Evolutionary conservation across 495 filamentous ascomycete genomes (phyloP), one percentile per base, ranked within the genome.

Genomic region (Neurospora intermedia): DNA sequence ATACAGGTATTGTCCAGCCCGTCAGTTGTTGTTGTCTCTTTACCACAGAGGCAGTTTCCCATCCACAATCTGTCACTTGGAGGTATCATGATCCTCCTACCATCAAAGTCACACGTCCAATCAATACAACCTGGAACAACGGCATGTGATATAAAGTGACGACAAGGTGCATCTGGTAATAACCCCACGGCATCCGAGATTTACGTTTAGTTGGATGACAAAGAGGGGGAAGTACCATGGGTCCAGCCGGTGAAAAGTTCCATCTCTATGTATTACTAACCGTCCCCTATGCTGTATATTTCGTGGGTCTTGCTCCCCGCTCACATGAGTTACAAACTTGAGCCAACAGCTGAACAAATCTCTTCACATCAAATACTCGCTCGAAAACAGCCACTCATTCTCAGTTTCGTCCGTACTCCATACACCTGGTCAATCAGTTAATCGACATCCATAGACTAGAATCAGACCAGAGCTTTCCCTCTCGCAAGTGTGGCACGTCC

Each of bases 91-190:
- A 54, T 54, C 20, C 46, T 20, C 11, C 48, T 31, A 62, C 54
- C 27, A 70, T 31, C 40, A 42, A 71, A 72, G 72, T 77, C 74
- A 76, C 74, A 74, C 62, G 70, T 70, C 74, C 76, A 76, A 77
- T 76, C 74, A 71, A 70, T 72, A 69, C 54, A 48, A 48, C 35
- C 43, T 48, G 15, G 16, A 43, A 42, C 66, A 43, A 38, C 48
- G 43, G 69, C 76, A 77, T 77, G 76, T 77, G 76, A 77, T 75
- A 15, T 38, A 15, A 74, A 66, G 74, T 76, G 76, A 77, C 72
- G 76, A 76, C 72, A 77, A n/a, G 27, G 2, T 66, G 54, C 54
- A 38, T 66, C 23, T 66, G 54, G 18, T 66, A 35, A 66, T 66
- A 35, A 31, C 27, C 48, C 48, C 54, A 62, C 31, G 54, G 54